A percentile compares a stretch with the other conserved stretches of the same genome.
Conservation (phyloP, 257 asterid genomes). For the Scutellaria barbata region DNA sequence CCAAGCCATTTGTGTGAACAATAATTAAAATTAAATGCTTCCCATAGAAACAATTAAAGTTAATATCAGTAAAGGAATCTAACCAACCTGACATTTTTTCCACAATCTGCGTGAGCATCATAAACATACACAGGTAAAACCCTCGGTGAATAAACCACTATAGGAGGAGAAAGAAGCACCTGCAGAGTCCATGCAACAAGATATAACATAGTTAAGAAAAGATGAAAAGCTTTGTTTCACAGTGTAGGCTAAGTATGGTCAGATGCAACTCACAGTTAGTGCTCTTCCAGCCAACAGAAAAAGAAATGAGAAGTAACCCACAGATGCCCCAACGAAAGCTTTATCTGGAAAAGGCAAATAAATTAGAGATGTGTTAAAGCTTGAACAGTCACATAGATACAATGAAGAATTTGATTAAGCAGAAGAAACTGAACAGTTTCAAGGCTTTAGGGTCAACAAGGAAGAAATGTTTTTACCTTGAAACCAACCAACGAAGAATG, state of each 20-base stretch:
- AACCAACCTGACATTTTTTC: conserved; percentile 94
- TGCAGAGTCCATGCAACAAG: conserved; percentile 38
- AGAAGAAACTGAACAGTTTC: conserved; percentile 3
- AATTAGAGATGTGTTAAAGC: conserved; percentile 28
- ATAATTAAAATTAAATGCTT: not conserved
- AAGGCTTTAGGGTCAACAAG: conserved; percentile 23
- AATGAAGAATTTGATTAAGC: conserved; percentile 10
- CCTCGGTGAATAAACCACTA: conserved; percentile 97
- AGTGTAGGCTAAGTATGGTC: conserved; percentile 18
- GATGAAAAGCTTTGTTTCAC: conserved; percentile 8
- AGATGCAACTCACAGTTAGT: conserved; percentile 78
- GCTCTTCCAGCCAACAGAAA: conserved; percentile 98
- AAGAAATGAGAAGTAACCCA: conserved; percentile 97
- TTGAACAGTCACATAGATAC: conserved; percentile 13
- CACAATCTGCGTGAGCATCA: conserved; percentile 99
- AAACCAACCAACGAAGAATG: conserved; percentile 87
- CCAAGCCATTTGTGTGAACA: conserved; percentile 8
- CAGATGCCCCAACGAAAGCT: conserved; percentile 98
- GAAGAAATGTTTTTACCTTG: conserved; percentile 55
- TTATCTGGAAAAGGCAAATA: conserved; percentile 54
- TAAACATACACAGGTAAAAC: conserved; percentile 97
- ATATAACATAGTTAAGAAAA: conserved; percentile 20
- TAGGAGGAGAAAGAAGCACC: conserved; percentile 99
- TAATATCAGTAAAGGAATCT: conserved; percentile 25
- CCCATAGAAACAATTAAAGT: conserved; percentile 26